Conservation (phyloP, 371 early-diverging fungal species). For the Chytridium lagenaria region DNA sequence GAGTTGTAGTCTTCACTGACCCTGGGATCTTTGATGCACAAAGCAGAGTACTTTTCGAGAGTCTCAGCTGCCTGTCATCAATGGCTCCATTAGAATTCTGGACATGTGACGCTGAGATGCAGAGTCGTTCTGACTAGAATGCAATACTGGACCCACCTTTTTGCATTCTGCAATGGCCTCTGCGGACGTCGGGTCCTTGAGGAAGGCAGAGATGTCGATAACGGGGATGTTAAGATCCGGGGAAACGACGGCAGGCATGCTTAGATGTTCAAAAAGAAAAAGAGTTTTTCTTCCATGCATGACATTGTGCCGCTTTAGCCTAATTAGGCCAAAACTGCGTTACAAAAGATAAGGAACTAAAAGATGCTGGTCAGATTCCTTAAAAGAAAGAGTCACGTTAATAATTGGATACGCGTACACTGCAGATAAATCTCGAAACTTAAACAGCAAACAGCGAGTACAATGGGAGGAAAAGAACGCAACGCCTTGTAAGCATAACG, state of each 20-base stretch:
- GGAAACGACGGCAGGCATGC: background rate
- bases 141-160: background rate
- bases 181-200: conserved; percentile 55
- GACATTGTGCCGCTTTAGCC: no score
- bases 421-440: no score
- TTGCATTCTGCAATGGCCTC: conserved; percentile 38
- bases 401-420: no score
- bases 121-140: background rate
- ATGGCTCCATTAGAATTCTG: background rate
- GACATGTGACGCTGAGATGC: background rate
- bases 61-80: conserved; percentile 61
- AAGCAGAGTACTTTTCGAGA: conserved; percentile 66
- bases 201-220: conserved; percentile 63
- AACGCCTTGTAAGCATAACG: no score
- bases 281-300: background rate
- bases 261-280: background rate
- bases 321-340: no score
- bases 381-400: no score
- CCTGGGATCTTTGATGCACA: conserved; percentile 69
- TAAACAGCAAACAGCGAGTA: no score
- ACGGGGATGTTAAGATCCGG: conserved; percentile 50
- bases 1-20: conserved; percentile 62
- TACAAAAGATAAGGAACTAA: no score
- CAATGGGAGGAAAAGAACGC: no score
- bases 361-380: no score